Percentiles rank a stretch among this genome's conserved stretches.
Conservation (phyloP, 257 asterid species). For the Thymus quinquecostatus region DNA sequence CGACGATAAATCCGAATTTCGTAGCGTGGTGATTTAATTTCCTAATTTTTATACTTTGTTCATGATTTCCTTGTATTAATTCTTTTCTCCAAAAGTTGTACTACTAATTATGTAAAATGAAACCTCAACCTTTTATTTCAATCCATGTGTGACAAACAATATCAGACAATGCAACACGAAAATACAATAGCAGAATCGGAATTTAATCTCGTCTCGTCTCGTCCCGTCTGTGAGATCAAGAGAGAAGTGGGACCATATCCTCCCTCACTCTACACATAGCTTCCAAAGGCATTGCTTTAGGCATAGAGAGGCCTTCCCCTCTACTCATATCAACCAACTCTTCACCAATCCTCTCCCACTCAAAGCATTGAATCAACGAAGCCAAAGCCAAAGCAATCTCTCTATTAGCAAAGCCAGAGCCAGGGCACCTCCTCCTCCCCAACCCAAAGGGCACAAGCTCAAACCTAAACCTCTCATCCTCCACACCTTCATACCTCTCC, state of each 20-base stretch:
- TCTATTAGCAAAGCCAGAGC: slow-evolving; percentile 30
- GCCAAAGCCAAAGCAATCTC: slow-evolving; percentile 29
- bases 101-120: background rate
- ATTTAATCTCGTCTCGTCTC: background rate
- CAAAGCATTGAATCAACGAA: slow-evolving; percentile 42
- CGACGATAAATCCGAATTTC: slow-evolving; percentile 13
- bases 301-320: slow-evolving; percentile 32
- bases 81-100: background rate
- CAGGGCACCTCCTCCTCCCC: slow-evolving; percentile 50
- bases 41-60: background rate
- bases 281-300: slow-evolving; percentile 36
- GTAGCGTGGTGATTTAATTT: slow-evolving; percentile 9
- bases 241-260: background rate
- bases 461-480: slow-evolving; percentile 6
- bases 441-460: slow-evolving; percentile 37
- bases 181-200: no score
- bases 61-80: background rate
- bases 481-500: slow-evolving; percentile 34
- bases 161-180: no score
- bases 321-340: slow-evolving; percentile 30
- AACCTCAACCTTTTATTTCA: background rate
- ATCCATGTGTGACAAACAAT: no score
- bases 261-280: slow-evolving; percentile 14
- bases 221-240: background rate
- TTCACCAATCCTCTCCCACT: slow-evolving; percentile 36